phyloP scores from a whole-genome alignment of 163 green algal genomes.

The Coccomyxa subellipsoidea region DNA sequence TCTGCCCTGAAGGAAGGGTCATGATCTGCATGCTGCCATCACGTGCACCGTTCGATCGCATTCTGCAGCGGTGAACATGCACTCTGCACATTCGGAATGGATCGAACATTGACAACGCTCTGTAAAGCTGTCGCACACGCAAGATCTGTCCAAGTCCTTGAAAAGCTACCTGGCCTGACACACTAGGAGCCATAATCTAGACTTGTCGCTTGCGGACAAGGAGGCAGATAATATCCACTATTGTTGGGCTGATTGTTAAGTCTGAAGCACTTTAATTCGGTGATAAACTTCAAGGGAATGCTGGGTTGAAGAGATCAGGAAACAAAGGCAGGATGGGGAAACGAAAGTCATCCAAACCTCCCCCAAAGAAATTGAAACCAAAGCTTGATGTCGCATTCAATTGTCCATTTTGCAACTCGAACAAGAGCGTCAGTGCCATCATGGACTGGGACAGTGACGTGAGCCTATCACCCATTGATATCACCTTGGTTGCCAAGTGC shows the following conservation, averaged over 20 bases:
- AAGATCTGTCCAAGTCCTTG: too few relatives aligned
- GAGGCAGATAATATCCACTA: too few relatives aligned
- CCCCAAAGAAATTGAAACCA: slow-evolving; percentile 57
- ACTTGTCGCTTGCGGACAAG: too few relatives aligned
- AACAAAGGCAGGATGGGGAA: slow-evolving; percentile 61
- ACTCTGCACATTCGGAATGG: neutral
- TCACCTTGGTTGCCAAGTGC: too few relatives aligned
- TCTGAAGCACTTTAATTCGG: neutral
- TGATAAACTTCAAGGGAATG: neutral
- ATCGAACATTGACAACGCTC: too few relatives aligned
- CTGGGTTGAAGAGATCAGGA: neutral
- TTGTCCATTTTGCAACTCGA: slow-evolving; percentile 79
- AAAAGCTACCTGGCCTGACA: too few relatives aligned
- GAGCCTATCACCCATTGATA: too few relatives aligned
- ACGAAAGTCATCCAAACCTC: slow-evolving; percentile 60
- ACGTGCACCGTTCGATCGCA: neutral
- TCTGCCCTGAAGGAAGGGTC: too few relatives aligned
- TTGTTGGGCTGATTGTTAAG: too few relatives aligned
- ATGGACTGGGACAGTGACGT: slow-evolving; percentile 43
- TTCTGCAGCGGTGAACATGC: too few relatives aligned
- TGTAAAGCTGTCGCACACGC: too few relatives aligned
- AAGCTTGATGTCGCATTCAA: slow-evolving; percentile 70
- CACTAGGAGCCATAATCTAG: too few relatives aligned
- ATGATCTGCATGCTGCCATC: neutral
- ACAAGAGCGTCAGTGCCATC: slow-evolving; percentile 46